phyloP scores from a whole-genome alignment of 257 asterid species.

The Echites panduratus region DNA sequence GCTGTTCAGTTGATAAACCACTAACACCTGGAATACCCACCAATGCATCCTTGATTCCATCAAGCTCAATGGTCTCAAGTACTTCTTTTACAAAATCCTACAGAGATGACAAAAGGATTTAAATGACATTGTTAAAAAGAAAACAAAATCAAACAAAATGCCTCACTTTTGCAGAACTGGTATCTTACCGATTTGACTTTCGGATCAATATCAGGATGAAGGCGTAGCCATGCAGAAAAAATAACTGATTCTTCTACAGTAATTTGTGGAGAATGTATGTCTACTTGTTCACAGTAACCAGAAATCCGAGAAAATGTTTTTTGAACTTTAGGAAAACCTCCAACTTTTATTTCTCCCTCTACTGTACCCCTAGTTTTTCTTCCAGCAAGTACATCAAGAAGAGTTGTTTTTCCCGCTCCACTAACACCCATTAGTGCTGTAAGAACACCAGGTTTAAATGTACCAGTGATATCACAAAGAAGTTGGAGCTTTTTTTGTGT shows the following conservation, averaged over 20 bases:
- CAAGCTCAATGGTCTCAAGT: conserved; percentile 14
- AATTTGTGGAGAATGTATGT: conserved; percentile 11
- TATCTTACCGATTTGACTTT: conserved; percentile 1
- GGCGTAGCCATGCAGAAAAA: conserved; percentile 14
- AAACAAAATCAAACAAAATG: not conserved
- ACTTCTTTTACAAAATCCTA: conserved; percentile 13
- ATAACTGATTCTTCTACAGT: conserved; percentile 7
- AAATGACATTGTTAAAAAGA: not conserved
- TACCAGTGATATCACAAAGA: conserved; percentile 13
- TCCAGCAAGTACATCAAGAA: conserved; percentile 20
- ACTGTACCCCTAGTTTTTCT: conserved; percentile 11
- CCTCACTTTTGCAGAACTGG: not conserved
- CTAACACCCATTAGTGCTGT: conserved; percentile 14
- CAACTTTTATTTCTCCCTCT: conserved; percentile 16
- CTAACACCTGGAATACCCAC: conserved; percentile 10
- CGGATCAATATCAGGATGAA: conserved; percentile 6
- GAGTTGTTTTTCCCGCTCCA: conserved; percentile 21
- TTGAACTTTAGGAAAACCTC: conserved; percentile 16
- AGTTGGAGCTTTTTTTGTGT: conserved; percentile 27
- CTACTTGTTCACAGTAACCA: conserved; percentile 17
- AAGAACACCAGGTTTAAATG: conserved; percentile 16
- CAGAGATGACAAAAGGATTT: not conserved
- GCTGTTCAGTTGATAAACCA: conserved; percentile 14
- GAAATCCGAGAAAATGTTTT: conserved; percentile 15
- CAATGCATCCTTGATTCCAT: conserved; percentile 13